Base-by-base conservation (phyloP, 148 eudicot species). In the Agrostemma githago region DNA sequence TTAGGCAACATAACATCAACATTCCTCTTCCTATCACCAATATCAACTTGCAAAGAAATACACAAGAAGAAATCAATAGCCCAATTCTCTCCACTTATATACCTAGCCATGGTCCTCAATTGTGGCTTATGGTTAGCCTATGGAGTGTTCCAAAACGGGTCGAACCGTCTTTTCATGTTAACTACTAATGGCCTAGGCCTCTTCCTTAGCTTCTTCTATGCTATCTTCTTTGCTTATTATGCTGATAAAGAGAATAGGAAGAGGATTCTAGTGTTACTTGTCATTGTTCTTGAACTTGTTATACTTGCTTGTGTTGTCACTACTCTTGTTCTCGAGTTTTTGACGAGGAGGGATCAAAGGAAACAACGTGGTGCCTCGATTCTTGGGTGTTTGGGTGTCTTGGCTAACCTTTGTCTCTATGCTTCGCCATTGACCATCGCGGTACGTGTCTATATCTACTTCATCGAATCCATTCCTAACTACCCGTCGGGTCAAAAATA, bases 31-130 rank as follows among this genome's bases (percentile, higher is more conserved):
- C 12, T 73, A 40, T 73, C 76, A 61, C 76, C 76, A 62, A 61
- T 73, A 12, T 63, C 76, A 73, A 73, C 76, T 42, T 73, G 76
- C 68, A 61, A 62, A 44, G 57, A 62, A 73, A 73, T 73, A 21
- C 76, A 73, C n/a, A 73, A 19, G 4, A 73, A 61, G 10, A 73
- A 43, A 43, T 73, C 76, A 62, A 62, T 73, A 42, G 76, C 59
- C 10, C 57, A 73, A 62, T 73, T 62, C 38, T 73, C 76, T 4
- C 76, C 76, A 58, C 41, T 73, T 2, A 14, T 46, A 3, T 73
- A 73, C 68, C 39, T 73, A 61, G 76, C 76, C 42, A 73, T 73
- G 76, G 68, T 61, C 11, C 76, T 73, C 5, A 73, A 26, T 42
- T 73, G 68, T 44, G 76, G 76, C 0, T 12, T 73, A 5, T 73